Conservation (phyloP, 495 filamentous ascomycete genomes). For the Aspergillus indologenus region DNA sequence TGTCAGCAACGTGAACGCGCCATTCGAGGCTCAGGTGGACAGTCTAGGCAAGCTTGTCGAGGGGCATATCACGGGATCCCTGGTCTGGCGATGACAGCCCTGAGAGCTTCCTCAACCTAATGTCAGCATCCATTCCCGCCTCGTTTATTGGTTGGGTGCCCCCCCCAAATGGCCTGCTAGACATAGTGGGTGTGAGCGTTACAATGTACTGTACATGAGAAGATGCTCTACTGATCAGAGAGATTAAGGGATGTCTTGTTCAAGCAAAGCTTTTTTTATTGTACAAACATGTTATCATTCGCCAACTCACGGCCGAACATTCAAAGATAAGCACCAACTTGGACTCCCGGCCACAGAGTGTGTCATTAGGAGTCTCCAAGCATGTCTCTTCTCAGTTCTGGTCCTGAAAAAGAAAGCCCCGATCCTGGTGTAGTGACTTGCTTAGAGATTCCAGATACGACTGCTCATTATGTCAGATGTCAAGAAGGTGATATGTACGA, state of each 20-base stretch:
- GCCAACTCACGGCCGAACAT: too few species aligned
- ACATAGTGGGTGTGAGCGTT: slow-evolving; percentile 6
- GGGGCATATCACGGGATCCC: too few species aligned
- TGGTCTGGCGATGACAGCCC: too few species aligned
- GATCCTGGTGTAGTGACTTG: background rate
- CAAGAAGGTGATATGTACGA: background rate
- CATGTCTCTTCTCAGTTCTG: background rate
- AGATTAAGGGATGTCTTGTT: background rate
- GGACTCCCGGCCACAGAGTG: background rate
- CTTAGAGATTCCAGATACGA: background rate
- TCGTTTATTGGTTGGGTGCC: background rate
- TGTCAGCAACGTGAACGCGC: background rate
- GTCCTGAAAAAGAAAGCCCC: background rate
- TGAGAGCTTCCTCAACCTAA: background rate
- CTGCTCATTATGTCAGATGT: background rate
- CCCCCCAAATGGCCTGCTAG: slow-evolving; percentile 8
- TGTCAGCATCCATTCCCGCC: background rate
- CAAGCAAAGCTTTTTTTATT: background rate
- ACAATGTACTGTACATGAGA: slow-evolving; percentile 22
- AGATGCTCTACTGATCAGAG: slow-evolving; percentile 14
- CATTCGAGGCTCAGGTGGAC: background rate
- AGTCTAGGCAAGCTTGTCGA: background rate
- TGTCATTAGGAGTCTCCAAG: background rate
- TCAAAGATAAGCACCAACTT: background rate
- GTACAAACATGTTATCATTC: too few species aligned